phyloP scores from a whole-genome alignment of 208 protist species.

The Trypanosoma avium region DNA sequence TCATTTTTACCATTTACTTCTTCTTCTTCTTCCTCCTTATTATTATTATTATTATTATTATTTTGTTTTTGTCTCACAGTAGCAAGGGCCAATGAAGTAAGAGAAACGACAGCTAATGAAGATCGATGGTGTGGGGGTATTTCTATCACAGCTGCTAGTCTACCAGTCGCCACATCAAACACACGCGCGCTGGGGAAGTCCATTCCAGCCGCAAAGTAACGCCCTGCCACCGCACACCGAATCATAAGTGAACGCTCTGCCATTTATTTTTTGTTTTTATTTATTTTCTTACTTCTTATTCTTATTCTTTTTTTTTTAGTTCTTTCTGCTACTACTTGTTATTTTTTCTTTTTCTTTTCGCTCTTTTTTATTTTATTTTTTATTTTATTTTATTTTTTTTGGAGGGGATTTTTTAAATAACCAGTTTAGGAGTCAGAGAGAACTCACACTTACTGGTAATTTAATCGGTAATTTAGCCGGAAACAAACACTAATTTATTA shows the following conservation, averaged over 20 bases:
- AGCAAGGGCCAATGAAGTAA: slow-evolving; percentile 63
- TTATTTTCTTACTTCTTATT: slow-evolving; percentile 4
- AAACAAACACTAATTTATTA: too few species aligned
- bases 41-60: neutral
- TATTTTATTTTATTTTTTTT: too few species aligned
- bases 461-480: too few species aligned
- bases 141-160: slow-evolving; percentile 52
- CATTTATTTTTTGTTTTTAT: slow-evolving; percentile 33
- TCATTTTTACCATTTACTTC: slow-evolving; percentile 3
- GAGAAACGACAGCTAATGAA: slow-evolving; percentile 50
- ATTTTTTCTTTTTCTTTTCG: neutral
- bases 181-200: slow-evolving; percentile 79
- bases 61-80: slow-evolving; percentile 5
- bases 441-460: too few species aligned
- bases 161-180: slow-evolving; percentile 65
- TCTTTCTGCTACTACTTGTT: neutral
- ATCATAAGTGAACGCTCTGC: slow-evolving; percentile 74
- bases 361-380: too few species aligned
- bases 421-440: too few species aligned
- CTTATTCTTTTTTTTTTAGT: slow-evolving; percentile 28
- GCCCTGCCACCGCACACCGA: slow-evolving; percentile 41
- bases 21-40: slow-evolving; percentile 7
- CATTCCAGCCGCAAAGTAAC: slow-evolving; percentile 72
- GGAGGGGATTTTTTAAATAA: too few species aligned
- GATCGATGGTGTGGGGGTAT: slow-evolving; percentile 40